Percentiles rank a stretch among this genome's conserved stretches.
Evolutionary conservation across 495 filamentous ascomycete genomes (phyloP).

Genomic region (Tuber calosporum): DNA sequence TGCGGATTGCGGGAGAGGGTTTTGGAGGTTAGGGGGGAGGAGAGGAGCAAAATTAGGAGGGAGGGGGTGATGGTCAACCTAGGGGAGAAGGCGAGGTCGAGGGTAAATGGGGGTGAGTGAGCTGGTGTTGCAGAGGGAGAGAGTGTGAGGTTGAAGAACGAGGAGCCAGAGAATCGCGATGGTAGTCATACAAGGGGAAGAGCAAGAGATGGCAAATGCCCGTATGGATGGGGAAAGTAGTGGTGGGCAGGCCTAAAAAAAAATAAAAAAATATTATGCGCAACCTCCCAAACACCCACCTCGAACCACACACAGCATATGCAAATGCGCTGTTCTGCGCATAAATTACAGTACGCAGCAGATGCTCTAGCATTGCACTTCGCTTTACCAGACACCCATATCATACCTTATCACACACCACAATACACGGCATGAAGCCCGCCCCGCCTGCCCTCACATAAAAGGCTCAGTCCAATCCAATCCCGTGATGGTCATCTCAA

Average conservation of each 20-base stretch:
- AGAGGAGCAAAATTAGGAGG: conserved; percentile 2
- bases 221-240: neutral
- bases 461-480: neutral
- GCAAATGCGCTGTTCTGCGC: neutral
- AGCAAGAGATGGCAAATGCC: neutral
- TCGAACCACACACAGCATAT: neutral
- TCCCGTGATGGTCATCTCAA: neutral
- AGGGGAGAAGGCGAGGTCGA: neutral
- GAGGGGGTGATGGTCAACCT: neutral
- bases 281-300: neutral
- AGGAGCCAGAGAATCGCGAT: neutral
- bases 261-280: neutral
- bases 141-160: neutral
- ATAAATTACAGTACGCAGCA: neutral
- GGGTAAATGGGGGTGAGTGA: neutral
- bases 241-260: neutral
- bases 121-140: neutral
- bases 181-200: neutral
- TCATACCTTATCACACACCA: neutral
- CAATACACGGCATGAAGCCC: neutral
- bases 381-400: neutral
- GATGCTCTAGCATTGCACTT: neutral
- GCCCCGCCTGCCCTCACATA: neutral
- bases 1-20: conserved; percentile 17
- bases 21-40: conserved; percentile 19